phyloP scores from a whole-genome alignment of 495 filamentous ascomycete species.

The Aspergillus homomorphus region DNA sequence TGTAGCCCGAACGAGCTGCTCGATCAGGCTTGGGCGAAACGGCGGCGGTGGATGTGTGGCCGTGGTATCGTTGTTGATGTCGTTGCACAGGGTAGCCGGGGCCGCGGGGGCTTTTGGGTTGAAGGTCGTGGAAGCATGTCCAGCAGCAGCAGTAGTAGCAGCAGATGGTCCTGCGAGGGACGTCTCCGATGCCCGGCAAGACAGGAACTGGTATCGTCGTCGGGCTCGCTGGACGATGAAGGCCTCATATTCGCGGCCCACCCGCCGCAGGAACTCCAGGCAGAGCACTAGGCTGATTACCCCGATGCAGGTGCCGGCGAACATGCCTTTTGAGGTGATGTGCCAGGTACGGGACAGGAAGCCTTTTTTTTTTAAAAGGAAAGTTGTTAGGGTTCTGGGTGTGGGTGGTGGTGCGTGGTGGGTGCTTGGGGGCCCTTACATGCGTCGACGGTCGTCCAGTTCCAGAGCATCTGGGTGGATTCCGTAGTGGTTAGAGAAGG shows the following conservation, averaged over 20 bases:
- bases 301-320: slow-evolving; percentile 70
- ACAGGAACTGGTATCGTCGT: slow-evolving; percentile 17
- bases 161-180: too few relatives aligned
- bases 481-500: neutral
- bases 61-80: neutral
- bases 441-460: slow-evolving; percentile 67
- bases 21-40: slow-evolving; percentile 38
- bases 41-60: neutral
- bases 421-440: too few relatives aligned
- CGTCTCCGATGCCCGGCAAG: neutral
- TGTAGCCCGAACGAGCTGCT: slow-evolving; percentile 60
- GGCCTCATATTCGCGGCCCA: slow-evolving; percentile 58
- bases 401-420: neutral
- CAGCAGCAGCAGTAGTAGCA: too few relatives aligned
- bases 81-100: too few relatives aligned
- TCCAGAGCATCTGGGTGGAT: slow-evolving; percentile 65
- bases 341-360: slow-evolving; percentile 67
- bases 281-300: slow-evolving; percentile 59
- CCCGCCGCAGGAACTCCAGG: slow-evolving; percentile 62
- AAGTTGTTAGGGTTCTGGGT: neutral
- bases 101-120: too few relatives aligned
- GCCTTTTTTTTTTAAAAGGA: slow-evolving; percentile 26
- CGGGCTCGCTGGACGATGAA: slow-evolving; percentile 48
- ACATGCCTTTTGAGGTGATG: slow-evolving; percentile 56
- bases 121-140: too few relatives aligned